Percentiles rank a stretch among this genome's conserved stretches.
phyloP scores from a whole-genome alignment of 805 yeast species.

The Candida succiphila region DNA sequence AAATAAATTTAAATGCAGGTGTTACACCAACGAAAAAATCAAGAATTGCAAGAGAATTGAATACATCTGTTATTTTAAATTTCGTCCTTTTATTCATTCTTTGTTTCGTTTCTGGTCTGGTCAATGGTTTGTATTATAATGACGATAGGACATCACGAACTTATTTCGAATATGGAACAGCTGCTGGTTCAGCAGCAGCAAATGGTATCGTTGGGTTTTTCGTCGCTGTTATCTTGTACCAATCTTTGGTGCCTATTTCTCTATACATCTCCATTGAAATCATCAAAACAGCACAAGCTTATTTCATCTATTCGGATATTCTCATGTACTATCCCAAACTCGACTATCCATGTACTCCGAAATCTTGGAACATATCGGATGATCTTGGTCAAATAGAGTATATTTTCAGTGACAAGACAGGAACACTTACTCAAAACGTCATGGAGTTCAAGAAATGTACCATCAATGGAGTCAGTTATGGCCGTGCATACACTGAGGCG shows the following conservation, averaged over 20 bases:
- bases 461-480: conserved; percentile 62
- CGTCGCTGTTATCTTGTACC: conserved; percentile 68
- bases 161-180: conserved; percentile 61
- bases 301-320: conserved; percentile 68
- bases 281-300: conserved; percentile 75
- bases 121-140: conserved; percentile 59
- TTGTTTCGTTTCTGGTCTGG: conserved; percentile 61
- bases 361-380: conserved; percentile 79
- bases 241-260: conserved; percentile 76
- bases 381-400: conserved; percentile 83
- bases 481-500: conserved; percentile 78
- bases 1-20: conserved; percentile 76
- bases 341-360: conserved; percentile 78
- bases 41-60: conserved; percentile 63
- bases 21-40: conserved; percentile 71
- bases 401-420: conserved; percentile 77
- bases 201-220: conserved; percentile 69
- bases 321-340: conserved; percentile 57
- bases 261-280: conserved; percentile 75
- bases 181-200: conserved; percentile 52
- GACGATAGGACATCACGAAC: conserved; percentile 38
- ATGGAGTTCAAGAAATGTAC: conserved; percentile 84
- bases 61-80: conserved; percentile 59
- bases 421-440: conserved; percentile 73
- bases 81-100: conserved; percentile 53